Conservation (phyloP, 352 stramenopile species). For the Globisporangium spiculum region DNA sequence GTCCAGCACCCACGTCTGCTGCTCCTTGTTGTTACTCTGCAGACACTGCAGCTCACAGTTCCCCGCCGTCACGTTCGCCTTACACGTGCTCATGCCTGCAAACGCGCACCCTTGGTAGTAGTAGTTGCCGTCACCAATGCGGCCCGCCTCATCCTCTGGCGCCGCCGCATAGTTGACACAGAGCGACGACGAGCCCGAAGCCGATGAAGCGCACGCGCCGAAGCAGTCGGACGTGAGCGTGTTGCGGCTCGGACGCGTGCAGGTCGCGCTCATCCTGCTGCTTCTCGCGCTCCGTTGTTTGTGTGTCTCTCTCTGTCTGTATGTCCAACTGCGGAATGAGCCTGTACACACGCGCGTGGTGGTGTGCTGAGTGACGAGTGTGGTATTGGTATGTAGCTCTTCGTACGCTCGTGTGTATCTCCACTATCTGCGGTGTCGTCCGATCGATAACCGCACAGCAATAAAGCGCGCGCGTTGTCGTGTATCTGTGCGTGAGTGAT, state of each 20-base stretch:
- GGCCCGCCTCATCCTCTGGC: slow-evolving; percentile 23
- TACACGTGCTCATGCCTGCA: slow-evolving; percentile 48
- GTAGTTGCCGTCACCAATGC: slow-evolving; percentile 48
- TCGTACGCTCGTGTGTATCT: neutral
- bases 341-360: neutral
- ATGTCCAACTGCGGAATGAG: neutral
- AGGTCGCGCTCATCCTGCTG: slow-evolving; percentile 14
- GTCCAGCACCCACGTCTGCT: slow-evolving; percentile 47
- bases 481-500: neutral
- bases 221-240: slow-evolving; percentile 64
- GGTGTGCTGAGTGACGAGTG: neutral
- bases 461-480: neutral
- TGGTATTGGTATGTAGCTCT: neutral
- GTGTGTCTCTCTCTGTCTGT: neutral
- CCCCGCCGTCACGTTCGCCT: slow-evolving; percentile 33
- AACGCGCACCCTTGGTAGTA: slow-evolving; percentile 62
- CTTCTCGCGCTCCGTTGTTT: neutral
- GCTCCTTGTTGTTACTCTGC: slow-evolving; percentile 30
- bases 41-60: slow-evolving; percentile 71
- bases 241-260: slow-evolving; percentile 38
- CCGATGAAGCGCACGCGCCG: slow-evolving; percentile 28
- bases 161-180: slow-evolving; percentile 62
- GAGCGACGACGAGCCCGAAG: slow-evolving; percentile 22
- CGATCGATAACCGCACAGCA: neutral
- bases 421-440: neutral